Evolutionary conservation across 75 land plant species (phyloP).

Genomic region (Sequoiadendron giganteum): DNA sequence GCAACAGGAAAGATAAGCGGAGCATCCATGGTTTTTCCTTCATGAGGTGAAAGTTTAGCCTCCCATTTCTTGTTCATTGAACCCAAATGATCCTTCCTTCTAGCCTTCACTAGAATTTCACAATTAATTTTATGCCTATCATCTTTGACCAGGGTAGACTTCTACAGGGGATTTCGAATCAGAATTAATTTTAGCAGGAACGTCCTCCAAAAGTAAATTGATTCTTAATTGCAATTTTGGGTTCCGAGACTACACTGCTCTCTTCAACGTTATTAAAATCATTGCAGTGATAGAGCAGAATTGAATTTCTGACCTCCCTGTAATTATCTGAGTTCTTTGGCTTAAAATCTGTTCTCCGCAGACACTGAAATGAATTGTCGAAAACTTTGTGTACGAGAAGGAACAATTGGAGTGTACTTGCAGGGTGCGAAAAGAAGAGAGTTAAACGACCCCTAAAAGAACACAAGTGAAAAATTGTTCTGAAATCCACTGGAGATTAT

Average conservation of each 20-base stretch:
- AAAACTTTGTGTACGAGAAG: not conserved
- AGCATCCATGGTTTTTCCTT: slow-evolving; percentile 3
- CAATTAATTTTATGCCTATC: not conserved
- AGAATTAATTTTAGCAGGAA: not conserved
- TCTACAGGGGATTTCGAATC: not conserved
- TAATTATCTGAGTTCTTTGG: not conserved
- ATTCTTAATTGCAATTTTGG: not conserved
- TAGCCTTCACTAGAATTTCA: not conserved
- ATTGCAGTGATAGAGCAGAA: not conserved
- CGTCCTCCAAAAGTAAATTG: not conserved
- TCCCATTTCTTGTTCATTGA: not conserved
- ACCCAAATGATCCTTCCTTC: not conserved
- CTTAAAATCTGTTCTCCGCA: not conserved
- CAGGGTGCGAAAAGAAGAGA: not conserved
- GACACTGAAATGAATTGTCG: not conserved
- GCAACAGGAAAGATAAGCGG: not conserved
- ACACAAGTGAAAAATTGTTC: not conserved
- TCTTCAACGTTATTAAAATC: not conserved
- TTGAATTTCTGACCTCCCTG: not conserved
- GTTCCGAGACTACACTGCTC: not conserved
- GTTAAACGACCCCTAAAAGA: not conserved
- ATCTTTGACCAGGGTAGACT: not conserved
- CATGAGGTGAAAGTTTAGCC: not conserved
- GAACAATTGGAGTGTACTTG: not conserved
- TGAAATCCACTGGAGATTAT: not conserved